A percentile compares a stretch with the other conserved stretches of the same genome.
phyloP scores from a whole-genome alignment of 176 grass and related monocot species.

The Avena insularis region DNA sequence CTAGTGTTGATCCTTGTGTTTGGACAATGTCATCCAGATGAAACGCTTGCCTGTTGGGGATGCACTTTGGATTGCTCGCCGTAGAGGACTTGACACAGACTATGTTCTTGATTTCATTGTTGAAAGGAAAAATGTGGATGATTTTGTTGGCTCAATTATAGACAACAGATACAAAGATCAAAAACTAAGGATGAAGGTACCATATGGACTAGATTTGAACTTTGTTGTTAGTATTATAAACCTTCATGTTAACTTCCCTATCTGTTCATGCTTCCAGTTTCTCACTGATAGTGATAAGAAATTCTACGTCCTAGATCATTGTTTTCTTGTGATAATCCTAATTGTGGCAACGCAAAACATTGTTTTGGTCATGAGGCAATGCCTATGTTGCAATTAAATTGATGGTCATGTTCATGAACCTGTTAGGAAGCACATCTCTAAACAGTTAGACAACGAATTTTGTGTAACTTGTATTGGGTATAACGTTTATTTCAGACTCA shows the following conservation, averaged over 20 bases:
- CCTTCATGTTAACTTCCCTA: conserved; percentile 17
- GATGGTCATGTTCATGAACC: neutral
- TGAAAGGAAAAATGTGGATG: conserved; percentile 85
- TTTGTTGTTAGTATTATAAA: neutral
- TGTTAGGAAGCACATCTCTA: neutral
- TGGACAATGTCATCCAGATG: conserved; percentile 49
- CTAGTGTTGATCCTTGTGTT: conserved; percentile 37
- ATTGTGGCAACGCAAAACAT: conserved; percentile 9
- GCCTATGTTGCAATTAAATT: conserved; percentile 19
- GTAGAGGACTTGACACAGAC: conserved; percentile 55
- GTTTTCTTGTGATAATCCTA: neutral
- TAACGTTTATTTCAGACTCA: neutral
- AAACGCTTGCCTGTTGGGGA: conserved; percentile 86
- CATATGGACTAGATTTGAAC: conserved; percentile 14
- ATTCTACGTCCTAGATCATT: neutral
- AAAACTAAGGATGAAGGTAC: conserved; percentile 86
- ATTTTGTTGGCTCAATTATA: conserved; percentile 70
- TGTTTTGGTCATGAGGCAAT: neutral
- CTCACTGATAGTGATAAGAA: neutral
- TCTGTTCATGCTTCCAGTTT: conserved; percentile 30
- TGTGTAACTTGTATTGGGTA: conserved; percentile 23
- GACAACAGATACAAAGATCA: conserved; percentile 92
- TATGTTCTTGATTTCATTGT: conserved; percentile 95
- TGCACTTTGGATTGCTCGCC: conserved; percentile 78
- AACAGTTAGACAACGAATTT: neutral